These are phyloP conservation scores for Candida dubliniensis DNA, from an alignment of 1,139 yeast species.

Conservation along the genomic window DNA sequence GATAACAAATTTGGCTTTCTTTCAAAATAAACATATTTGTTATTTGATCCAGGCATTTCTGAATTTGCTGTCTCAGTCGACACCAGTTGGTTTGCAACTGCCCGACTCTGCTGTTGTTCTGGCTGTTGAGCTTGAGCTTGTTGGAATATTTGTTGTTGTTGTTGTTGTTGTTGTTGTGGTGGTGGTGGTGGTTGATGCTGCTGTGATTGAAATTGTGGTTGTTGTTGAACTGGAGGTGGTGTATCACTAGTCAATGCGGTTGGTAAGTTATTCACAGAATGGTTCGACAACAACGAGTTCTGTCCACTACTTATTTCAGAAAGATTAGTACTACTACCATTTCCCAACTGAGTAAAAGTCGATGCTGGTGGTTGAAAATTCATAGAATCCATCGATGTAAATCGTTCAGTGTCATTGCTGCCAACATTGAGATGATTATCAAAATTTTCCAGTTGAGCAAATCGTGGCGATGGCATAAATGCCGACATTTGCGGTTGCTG, in stretches of 20 bases:
- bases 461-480: constrained; percentile 14
- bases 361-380: constrained; percentile 43
- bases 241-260: constrained; percentile 17
- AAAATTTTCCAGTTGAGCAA: constrained; percentile 11
- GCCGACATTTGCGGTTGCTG: constrained; percentile 16
- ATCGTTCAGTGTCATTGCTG: constrained; percentile 21
- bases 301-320: constrained; percentile 34
- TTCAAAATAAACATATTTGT: constrained; percentile 69
- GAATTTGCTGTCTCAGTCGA: constrained; percentile 11
- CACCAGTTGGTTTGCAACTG: constrained; percentile 6
- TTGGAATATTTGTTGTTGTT: constrained; percentile 7
- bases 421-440: constrained; percentile 12
- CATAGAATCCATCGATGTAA: constrained; percentile 41
- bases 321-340: constrained; percentile 42
- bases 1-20: constrained; percentile 80
- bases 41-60: constrained; percentile 15
- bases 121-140: constrained; percentile 16
- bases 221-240: constrained; percentile 20
- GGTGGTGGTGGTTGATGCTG: constrained; percentile 9
- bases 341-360: constrained; percentile 44
- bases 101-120: constrained; percentile 12
- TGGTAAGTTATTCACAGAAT: constrained; percentile 14
- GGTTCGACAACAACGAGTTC: constrained; percentile 27
- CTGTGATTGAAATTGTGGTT: constrained; percentile 9
- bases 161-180: constrained; percentile 9